phyloP scores from a whole-genome alignment of 495 filamentous ascomycete genomes.

The Halenospora varia region DNA sequence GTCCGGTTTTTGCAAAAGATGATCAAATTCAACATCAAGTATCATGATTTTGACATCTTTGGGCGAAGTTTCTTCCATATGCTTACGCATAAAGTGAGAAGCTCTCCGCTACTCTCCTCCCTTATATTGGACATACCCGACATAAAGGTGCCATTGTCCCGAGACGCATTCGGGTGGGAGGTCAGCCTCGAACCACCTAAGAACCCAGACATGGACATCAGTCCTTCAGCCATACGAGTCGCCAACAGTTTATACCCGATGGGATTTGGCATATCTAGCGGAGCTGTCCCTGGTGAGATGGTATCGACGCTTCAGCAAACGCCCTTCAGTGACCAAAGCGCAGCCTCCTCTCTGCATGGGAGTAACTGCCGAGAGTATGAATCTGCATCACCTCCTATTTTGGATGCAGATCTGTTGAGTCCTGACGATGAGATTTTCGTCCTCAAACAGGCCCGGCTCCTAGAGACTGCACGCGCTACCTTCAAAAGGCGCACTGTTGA shows the following conservation, averaged over 20 bases:
- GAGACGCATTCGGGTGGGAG: no score
- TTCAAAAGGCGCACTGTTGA: conserved; percentile 29
- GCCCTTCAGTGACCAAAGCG: no score
- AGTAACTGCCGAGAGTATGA: background rate
- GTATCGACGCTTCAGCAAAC: no score
- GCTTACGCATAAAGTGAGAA: background rate
- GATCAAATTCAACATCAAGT: conserved; percentile 22
- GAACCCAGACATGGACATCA: no score
- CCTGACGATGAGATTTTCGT: conserved; percentile 8
- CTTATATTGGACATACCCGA: no score
- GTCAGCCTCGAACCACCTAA: no score
- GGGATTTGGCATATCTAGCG: no score
- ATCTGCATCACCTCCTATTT: background rate
- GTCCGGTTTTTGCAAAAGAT: background rate
- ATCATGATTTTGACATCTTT: conserved; percentile 37
- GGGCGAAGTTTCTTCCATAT: conserved; percentile 41
- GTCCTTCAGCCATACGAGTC: no score
- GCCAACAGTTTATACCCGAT: no score
- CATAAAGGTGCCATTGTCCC: no score
- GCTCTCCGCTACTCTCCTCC: background rate
- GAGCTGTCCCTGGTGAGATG: no score
- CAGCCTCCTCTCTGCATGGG: no score
- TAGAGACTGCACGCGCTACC: conserved; percentile 32
- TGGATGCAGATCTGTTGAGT: background rate
- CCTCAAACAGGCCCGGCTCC: conserved; percentile 28